A percentile compares a stretch with the other conserved stretches of the same genome.
phyloP scores from a whole-genome alignment of 139 green algal genomes.

The Chlamydomonas eustigma region DNA sequence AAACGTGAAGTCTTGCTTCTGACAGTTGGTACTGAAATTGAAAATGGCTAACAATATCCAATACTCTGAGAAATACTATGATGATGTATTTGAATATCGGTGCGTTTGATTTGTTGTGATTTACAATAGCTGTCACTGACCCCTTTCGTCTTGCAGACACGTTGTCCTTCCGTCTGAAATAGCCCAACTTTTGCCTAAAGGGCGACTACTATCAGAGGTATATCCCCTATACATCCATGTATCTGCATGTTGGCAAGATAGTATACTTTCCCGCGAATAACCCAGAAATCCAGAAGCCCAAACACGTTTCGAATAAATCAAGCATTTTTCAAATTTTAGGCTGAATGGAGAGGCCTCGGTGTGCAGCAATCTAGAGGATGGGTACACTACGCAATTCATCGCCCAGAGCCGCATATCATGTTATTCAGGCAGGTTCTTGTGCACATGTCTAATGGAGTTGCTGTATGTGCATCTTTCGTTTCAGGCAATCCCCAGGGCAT shows the following conservation, averaged over 20 bases:
- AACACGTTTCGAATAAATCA: no score
- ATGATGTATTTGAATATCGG: conserved; percentile 93
- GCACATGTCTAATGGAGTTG: background rate
- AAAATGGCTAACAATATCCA: conserved; percentile 31
- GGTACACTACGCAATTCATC: conserved; percentile 95
- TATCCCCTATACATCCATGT: no score
- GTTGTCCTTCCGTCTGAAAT: conserved; percentile 92
- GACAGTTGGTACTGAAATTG: background rate
- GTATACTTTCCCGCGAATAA: no score
- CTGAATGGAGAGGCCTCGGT: conserved; percentile 90
- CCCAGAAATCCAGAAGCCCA: no score
- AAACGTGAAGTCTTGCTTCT: no score
- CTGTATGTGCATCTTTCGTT: no score
- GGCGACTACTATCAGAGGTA: conserved; percentile 88
- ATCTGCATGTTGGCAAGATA: no score
- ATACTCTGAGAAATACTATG: conserved; percentile 97
- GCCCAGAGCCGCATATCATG: conserved; percentile 96
- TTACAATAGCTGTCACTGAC: background rate
- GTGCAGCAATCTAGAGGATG: conserved; percentile 96
- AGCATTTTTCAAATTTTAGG: no score
- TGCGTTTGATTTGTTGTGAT: background rate
- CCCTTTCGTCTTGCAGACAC: conserved; percentile 48
- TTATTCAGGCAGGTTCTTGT: conserved; percentile 71
- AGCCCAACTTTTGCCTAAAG: conserved; percentile 84
- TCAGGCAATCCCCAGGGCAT: no score